phyloP scores from a whole-genome alignment of 2,329 filamentous ascomycete species.

The Aaosphaeria arxii region DNA sequence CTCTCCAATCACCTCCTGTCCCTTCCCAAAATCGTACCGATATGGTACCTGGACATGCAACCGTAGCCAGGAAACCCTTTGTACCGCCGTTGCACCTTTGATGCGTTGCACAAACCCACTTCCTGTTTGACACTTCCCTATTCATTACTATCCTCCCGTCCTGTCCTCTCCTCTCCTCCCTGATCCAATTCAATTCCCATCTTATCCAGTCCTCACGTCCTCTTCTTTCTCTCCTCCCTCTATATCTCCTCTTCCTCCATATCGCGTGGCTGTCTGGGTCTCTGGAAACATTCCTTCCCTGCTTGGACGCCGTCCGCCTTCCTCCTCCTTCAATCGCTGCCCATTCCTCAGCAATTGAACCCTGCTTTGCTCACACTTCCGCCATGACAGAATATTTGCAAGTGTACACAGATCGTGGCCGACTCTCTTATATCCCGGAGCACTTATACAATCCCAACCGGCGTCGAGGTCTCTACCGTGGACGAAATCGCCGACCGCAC shows the following conservation, averaged over 20 bases:
- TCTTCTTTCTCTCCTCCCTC: background rate
- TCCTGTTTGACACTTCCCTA: background rate
- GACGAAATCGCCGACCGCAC: constrained; percentile 52
- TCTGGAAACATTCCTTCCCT: background rate
- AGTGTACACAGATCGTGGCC: constrained; percentile 37
- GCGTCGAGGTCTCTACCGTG: constrained; percentile 43
- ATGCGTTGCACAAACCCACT: constrained; percentile 24
- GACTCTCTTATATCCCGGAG: constrained; percentile 37
- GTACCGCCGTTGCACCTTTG: constrained; percentile 29
- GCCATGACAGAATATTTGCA: constrained; percentile 39
- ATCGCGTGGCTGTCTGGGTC: background rate
- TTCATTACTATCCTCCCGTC: too few relatives aligned
- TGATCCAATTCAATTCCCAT: constrained; percentile 4
- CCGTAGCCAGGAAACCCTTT: constrained; percentile 32
- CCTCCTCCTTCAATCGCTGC: too few relatives aligned
- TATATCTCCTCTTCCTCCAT: background rate
- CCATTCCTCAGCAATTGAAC: constrained; percentile 10
- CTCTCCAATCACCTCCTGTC: constrained; percentile 9
- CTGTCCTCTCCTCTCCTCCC: too few relatives aligned
- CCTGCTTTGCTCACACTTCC: constrained; percentile 24
- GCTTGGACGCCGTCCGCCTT: too few relatives aligned
- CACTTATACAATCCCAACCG: constrained; percentile 24
- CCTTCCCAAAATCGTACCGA: constrained; percentile 29
- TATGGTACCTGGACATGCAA: constrained; percentile 27
- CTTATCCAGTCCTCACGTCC: constrained; percentile 3